phyloP scores from a whole-genome alignment of 2,329 filamentous ascomycete genomes.

The Penicillium nordicum region DNA sequence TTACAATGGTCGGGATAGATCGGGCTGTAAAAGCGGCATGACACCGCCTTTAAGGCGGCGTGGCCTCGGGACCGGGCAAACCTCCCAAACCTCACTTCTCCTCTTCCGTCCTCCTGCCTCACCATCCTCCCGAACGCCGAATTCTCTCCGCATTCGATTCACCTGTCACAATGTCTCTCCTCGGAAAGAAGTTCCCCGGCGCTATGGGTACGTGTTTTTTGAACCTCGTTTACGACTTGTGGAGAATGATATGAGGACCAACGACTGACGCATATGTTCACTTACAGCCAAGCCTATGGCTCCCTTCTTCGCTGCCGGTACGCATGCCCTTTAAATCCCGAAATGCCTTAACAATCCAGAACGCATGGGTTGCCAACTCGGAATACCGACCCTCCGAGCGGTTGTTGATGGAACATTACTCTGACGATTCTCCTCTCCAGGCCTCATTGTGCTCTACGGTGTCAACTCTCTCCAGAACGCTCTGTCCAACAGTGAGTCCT shows the following conservation, averaged over 20 bases:
- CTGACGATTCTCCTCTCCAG: conserved; percentile 48
- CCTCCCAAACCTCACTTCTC: conserved; percentile 37
- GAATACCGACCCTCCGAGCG: not conserved
- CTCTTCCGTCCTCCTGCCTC: conserved; percentile 31
- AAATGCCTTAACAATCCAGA: not conserved
- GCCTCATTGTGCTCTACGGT: conserved; percentile 82
- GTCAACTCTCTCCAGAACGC: conserved; percentile 78
- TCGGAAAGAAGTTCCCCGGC: conserved; percentile 80
- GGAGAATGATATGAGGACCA: conserved; percentile 12
- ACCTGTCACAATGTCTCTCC: conserved; percentile 66
- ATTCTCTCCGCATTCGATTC: conserved; percentile 28
- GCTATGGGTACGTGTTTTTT: conserved; percentile 64
- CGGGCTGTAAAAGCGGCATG: conserved; percentile 32
- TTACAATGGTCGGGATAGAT: conserved; percentile 24
- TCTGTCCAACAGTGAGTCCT: conserved; percentile 71
- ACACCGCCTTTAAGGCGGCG: conserved; percentile 23
- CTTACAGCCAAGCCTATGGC: conserved; percentile 77
- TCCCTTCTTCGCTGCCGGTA: conserved; percentile 95
- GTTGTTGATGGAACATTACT: conserved; percentile 9
- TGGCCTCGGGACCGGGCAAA: conserved; percentile 33
- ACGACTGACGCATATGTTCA: conserved; percentile 29
- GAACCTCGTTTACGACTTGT: conserved; percentile 6
- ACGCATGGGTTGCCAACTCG: not conserved
- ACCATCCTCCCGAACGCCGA: conserved; percentile 27
- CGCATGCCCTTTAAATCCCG: conserved; percentile 38